Conservation (phyloP, 2,329 filamentous ascomycete genomes). For the Colletotrichum viniferum region DNA sequence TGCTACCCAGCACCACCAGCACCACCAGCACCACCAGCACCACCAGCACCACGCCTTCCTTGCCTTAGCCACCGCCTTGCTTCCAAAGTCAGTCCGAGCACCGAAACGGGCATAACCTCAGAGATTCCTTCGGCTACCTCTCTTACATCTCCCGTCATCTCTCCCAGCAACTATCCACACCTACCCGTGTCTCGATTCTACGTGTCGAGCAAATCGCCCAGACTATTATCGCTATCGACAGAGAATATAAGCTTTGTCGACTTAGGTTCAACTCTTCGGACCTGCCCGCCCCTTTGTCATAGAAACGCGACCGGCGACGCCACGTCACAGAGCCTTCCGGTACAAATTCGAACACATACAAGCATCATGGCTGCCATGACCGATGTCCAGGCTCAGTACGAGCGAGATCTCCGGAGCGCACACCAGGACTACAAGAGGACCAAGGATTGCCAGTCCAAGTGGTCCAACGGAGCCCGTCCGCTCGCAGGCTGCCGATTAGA, state of each 20-base stretch:
- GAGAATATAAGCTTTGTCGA: background rate
- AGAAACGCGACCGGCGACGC: background rate
- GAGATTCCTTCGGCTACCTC: background rate
- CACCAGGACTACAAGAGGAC: constrained; percentile 46
- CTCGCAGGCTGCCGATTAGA: constrained; percentile 29
- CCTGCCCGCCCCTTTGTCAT: background rate
- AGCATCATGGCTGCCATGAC: constrained; percentile 27
- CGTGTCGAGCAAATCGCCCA: background rate
- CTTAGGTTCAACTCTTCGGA: background rate
- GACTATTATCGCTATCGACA: background rate
- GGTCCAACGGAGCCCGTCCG: constrained; percentile 41
- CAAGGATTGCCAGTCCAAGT: constrained; percentile 47
- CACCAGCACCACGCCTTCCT: background rate
- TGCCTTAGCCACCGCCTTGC: background rate
- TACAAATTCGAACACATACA: background rate
- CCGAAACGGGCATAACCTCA: constrained; percentile 3
- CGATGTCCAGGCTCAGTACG: constrained; percentile 22
- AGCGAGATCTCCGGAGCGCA: constrained; percentile 49
- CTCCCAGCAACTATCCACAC: background rate
- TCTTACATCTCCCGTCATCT: background rate
- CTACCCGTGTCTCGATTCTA: background rate
- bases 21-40: background rate
- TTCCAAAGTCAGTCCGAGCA: background rate
- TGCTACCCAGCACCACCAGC: background rate
- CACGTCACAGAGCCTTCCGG: background rate